Percentiles rank a stretch among this genome's conserved stretches.
phyloP scores from a whole-genome alignment of 225 moss, liverwort and hornwort genomes.

The Polytrichum formosum region DNA sequence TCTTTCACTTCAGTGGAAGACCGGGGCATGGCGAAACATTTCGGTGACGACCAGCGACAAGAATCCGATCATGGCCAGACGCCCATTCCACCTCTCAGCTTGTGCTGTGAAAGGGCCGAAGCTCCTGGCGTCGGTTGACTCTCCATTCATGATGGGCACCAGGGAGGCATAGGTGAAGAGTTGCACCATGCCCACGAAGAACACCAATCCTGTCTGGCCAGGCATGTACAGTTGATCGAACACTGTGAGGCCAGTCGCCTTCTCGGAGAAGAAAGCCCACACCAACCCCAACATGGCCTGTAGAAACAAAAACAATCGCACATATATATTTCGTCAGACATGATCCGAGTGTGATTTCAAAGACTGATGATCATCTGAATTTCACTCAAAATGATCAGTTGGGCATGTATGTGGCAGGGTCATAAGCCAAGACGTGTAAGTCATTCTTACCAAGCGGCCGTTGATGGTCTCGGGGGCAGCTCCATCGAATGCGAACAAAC shows the following conservation, averaged over 20 bases:
- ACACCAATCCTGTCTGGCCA: constrained; percentile 23
- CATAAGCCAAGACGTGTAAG: too few species aligned
- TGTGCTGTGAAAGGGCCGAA: constrained; percentile 16
- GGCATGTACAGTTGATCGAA: constrained; percentile 26
- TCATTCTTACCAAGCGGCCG: constrained; percentile 11
- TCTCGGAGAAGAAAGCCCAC: constrained; percentile 22
- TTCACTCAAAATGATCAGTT: neutral
- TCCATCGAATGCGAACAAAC: constrained; percentile 23
- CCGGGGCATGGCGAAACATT: constrained; percentile 3
- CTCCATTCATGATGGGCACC: constrained; percentile 21
- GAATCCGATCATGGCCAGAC: constrained; percentile 16
- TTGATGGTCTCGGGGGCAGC: constrained; percentile 30
- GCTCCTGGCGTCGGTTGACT: constrained; percentile 16
- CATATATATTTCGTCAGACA: neutral
- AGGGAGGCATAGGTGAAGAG: constrained; percentile 15
- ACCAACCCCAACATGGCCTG: constrained; percentile 18
- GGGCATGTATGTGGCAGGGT: too few species aligned
- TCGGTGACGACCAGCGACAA: constrained; percentile 6
- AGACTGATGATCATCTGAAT: too few species aligned
- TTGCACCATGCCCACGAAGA: constrained; percentile 18
- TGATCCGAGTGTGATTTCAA: neutral
- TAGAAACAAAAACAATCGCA: neutral
- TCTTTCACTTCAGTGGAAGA: constrained; percentile 7
- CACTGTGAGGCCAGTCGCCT: constrained; percentile 14
- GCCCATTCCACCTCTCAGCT: constrained; percentile 22